Percentiles rank a stretch among this genome's conserved stretches.
phyloP scores from a whole-genome alignment of 73 alveolate species.

The Paramecium tetraurelia region DNA sequence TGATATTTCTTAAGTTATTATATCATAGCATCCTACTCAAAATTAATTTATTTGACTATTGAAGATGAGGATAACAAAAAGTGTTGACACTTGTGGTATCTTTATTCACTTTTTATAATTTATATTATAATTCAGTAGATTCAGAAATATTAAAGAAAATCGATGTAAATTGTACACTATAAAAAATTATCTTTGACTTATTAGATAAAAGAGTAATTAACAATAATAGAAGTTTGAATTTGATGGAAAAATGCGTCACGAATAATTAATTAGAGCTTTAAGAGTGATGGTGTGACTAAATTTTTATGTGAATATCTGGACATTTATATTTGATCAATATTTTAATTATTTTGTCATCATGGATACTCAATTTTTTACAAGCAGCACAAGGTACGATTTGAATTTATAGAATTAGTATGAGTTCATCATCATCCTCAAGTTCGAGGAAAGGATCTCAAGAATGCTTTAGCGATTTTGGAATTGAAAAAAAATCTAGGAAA shows the following conservation, averaged over 20 bases:
- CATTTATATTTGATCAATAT: not conserved
- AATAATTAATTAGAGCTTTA: not conserved
- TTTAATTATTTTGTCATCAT: not conserved
- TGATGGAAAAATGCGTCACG: not conserved
- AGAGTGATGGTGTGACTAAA: not conserved
- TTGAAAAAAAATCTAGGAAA: slow-evolving; percentile 11
- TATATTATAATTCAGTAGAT: no score
- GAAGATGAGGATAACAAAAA: not conserved
- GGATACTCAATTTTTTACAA: not conserved
- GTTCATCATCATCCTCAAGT: slow-evolving; percentile 51
- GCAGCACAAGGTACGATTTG: slow-evolving; percentile 19
- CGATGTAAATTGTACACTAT: not conserved
- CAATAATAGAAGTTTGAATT: not conserved
- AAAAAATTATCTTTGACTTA: not conserved
- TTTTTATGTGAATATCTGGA: not conserved
- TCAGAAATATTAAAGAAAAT: no score
- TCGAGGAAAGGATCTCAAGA: slow-evolving; percentile 19
- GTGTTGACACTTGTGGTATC: not conserved
- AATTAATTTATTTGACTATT: not conserved
- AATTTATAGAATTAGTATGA: not conserved
- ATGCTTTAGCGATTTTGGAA: not conserved
- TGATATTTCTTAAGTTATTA: not conserved
- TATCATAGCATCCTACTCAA: not conserved
- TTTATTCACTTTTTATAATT: no score
- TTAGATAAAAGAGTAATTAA: not conserved